Base-by-base conservation (phyloP, 257 asterid genomes). In the Capsicum pubescens region DNA sequence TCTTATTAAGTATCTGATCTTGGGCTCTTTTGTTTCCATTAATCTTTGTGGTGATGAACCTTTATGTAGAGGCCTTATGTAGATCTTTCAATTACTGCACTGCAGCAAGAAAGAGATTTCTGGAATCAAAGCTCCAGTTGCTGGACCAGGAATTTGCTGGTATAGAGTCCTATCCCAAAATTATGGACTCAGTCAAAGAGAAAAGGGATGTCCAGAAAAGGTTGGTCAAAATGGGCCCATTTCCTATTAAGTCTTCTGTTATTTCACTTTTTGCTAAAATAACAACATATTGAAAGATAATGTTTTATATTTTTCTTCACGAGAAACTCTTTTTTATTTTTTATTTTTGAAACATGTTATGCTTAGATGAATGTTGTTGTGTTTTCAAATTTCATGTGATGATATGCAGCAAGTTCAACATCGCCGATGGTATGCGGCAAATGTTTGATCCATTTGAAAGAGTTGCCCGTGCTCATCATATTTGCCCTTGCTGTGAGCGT, bases 401-500 rank as follows among this genome's bases (percentile, higher is more conserved):
- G 39, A n/a, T 42, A 48, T 91, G 90, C 95, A 97, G 99, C 83
- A 59, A 92, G 78, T 90, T 87, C 87, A 81, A 92, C 88, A 79
- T 88, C 32, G 91, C 92, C 32, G 90, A 83, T 84, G 99, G 98
- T 72, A 90, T 94, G 97, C 86, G 90, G 83, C 88, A 87, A 83
- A 87, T 95, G 94, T 89, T 89, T 85, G 98, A 92, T 84, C 97
- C 99, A 59, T 92, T 91, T 85, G 95, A 91, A 89, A 87, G 60
- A 84, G 88, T 93, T 90, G 98, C 99, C 80, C 98, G 98, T 85
- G 91, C 95, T 88, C 87, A 92, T 89, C 99, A 97, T 91, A 77
- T 83, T 58, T 97, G 99, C 84, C 99, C 99, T 81, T 91, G 97
- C 90, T 97, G 99, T 88, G 95, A 93, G 68, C 94, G 99, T 84